A percentile compares a stretch with the other conserved stretches of the same genome.
Conservation (phyloP, 768 basidiomycete species). For the Lactarius akahatsu region DNA sequence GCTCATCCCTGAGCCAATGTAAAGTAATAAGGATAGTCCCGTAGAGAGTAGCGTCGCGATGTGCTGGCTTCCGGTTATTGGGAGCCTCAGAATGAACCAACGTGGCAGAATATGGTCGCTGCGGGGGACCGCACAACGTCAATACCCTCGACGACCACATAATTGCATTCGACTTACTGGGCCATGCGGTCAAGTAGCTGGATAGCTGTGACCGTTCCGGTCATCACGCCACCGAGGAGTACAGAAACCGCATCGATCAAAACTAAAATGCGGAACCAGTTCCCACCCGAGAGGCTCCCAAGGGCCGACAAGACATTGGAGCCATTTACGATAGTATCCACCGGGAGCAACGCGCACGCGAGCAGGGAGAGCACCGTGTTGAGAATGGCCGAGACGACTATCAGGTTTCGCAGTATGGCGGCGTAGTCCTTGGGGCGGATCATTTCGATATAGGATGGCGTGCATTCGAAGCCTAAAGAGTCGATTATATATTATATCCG, state of each 20-base stretch:
- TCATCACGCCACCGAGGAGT: slow-evolving; percentile 28
- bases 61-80: slow-evolving; percentile 24
- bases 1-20: slow-evolving; percentile 28
- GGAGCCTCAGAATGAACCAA: slow-evolving; percentile 26
- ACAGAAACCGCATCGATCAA: slow-evolving; percentile 27
- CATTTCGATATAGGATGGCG: slow-evolving; percentile 27
- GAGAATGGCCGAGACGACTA: slow-evolving; percentile 23
- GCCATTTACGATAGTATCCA: slow-evolving; percentile 13
- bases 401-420: slow-evolving; percentile 27
- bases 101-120: slow-evolving; percentile 27
- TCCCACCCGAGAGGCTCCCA: slow-evolving; percentile 22
- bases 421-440: slow-evolving; percentile 26
- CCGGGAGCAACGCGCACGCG: slow-evolving; percentile 24
- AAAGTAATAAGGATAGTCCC: slow-evolving; percentile 26
- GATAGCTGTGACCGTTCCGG: slow-evolving; percentile 25
- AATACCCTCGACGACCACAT: neutral
- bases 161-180: slow-evolving; percentile 3
- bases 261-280: slow-evolving; percentile 27
- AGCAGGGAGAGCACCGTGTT: slow-evolving; percentile 25
- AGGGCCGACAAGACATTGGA: slow-evolving; percentile 27
- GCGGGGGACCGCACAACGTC: neutral
- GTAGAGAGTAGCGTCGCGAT: slow-evolving; percentile 21
- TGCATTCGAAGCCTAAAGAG: slow-evolving; percentile 28
- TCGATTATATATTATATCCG: neutral
- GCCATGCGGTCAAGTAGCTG: slow-evolving; percentile 28